A percentile compares a stretch with the other conserved stretches of the same genome.
Evolutionary conservation across 2,329 filamentous ascomycete species (phyloP).

Genomic region (Alternaria arbusti): DNA sequence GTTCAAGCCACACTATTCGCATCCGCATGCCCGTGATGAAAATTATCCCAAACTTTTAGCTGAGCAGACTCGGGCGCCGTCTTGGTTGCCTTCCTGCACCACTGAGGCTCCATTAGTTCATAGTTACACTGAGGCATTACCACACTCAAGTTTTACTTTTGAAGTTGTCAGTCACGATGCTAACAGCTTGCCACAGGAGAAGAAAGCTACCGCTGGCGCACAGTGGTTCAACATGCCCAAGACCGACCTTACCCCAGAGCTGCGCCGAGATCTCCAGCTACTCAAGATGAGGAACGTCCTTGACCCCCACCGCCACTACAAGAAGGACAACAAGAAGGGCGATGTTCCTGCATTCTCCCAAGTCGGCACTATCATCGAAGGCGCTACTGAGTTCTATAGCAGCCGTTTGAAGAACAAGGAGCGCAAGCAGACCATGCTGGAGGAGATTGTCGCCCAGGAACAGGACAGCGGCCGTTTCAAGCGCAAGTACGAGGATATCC

Average conservation of each 20-base stretch:
- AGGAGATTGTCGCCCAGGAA: constrained; percentile 78
- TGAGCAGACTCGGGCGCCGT: constrained; percentile 79
- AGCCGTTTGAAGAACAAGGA: constrained; percentile 84
- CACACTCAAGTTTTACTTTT: constrained; percentile 9
- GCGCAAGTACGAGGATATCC: constrained; percentile 85
- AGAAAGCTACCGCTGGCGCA: constrained; percentile 73
- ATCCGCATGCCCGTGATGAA: constrained; percentile 69
- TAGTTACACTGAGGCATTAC: constrained; percentile 74
- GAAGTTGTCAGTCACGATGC: constrained; percentile 13
- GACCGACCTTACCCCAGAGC: constrained; percentile 80
- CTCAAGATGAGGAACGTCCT: constrained; percentile 87
- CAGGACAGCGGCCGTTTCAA: constrained; percentile 75
- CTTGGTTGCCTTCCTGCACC: constrained; percentile 77
- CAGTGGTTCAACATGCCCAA: constrained; percentile 89
- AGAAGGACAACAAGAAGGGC: constrained; percentile 77
- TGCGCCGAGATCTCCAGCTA: constrained; percentile 88
- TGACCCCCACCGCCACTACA: constrained; percentile 89
- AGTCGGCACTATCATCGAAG: constrained; percentile 86
- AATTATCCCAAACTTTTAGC: constrained; percentile 70
- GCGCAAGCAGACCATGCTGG: constrained; percentile 82
- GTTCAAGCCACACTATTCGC: constrained; percentile 12
- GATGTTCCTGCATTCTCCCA: constrained; percentile 83
- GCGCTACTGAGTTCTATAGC: constrained; percentile 85
- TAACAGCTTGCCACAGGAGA: constrained; percentile 53
- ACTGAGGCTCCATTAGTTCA: constrained; percentile 70